Conservation (phyloP, 2,329 filamentous ascomycete species). For the Aspergillus ochraceus region DNA sequence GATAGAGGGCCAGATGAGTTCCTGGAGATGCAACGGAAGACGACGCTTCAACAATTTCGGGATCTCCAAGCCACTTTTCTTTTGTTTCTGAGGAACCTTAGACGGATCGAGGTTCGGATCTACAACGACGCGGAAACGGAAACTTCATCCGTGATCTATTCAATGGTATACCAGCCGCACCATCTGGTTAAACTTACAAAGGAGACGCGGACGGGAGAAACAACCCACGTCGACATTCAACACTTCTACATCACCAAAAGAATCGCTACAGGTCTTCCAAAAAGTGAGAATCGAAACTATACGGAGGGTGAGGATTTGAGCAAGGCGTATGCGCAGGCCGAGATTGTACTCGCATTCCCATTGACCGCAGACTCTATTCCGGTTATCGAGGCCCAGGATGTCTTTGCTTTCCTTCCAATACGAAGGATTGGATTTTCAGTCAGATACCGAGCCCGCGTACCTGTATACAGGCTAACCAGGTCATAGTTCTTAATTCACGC, state of each 20-base stretch:
- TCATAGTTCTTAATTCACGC: constrained; percentile 50
- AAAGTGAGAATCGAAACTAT: constrained; percentile 21
- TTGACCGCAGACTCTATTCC: constrained; percentile 34
- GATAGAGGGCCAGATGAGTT: constrained; percentile 28
- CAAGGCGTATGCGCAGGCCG: constrained; percentile 18
- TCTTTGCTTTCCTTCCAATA: constrained; percentile 52
- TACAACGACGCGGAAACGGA: constrained; percentile 13
- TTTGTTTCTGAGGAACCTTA: constrained; percentile 46
- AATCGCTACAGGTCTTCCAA: constrained; percentile 13
- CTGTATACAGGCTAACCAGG: constrained; percentile 2
- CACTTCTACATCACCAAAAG: constrained; percentile 33
- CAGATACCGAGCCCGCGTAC: constrained; percentile 6
- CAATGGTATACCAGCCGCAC: background rate
- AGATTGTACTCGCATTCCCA: constrained; percentile 51
- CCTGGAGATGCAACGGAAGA: constrained; percentile 3
- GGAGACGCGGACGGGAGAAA: background rate
- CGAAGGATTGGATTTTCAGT: constrained; percentile 46
- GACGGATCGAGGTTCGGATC: constrained; percentile 23
- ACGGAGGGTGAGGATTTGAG: background rate
- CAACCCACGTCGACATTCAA: constrained; percentile 1
- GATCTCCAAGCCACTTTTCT: constrained; percentile 42
- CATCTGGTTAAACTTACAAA: background rate
- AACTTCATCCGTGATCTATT: constrained; percentile 3
- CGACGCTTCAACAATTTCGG: constrained; percentile 12
- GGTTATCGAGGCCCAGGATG: constrained; percentile 40